A percentile compares a stretch with the other conserved stretches of the same genome.
phyloP scores from a whole-genome alignment of 768 basidiomycete genomes.

The Termitomyces sp. region DNA sequence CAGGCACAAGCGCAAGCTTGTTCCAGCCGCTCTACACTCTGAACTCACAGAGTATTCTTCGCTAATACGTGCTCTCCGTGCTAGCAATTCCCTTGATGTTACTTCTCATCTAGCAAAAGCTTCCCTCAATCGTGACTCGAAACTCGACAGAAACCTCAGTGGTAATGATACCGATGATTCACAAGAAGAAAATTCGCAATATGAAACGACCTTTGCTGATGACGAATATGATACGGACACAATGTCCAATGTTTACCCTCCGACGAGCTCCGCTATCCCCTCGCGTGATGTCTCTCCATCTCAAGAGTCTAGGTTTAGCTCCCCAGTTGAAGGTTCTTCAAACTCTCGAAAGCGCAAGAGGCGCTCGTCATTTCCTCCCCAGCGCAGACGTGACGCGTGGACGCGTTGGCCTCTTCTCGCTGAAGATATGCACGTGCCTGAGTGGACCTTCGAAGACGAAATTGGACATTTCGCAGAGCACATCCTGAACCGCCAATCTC shows the following conservation, averaged over 20 bases:
- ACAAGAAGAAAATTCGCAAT: background rate
- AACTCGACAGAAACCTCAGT: constrained; percentile 16
- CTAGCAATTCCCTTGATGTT: constrained; percentile 55
- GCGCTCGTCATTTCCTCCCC: constrained; percentile 2
- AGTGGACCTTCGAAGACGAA: constrained; percentile 73
- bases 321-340: background rate
- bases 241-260: background rate
- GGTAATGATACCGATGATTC: constrained; percentile 14
- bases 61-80: constrained; percentile 61
- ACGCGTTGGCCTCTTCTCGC: constrained; percentile 73
- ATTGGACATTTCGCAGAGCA: constrained; percentile 44
- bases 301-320: constrained; percentile 1
- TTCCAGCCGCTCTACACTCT: constrained; percentile 54
- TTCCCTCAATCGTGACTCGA: background rate
- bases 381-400: constrained; percentile 49
- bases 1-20: constrained; percentile 39
- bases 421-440: constrained; percentile 59
- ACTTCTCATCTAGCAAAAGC: constrained; percentile 42
- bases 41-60: constrained; percentile 69
- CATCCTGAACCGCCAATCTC: constrained; percentile 23
- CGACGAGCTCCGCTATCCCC: constrained; percentile 3
- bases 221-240: constrained; percentile 4
- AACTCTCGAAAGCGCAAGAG: constrained; percentile 19
- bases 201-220: background rate
- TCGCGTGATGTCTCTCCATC: constrained; percentile 14